Evolutionary conservation across 345 rosid genomes (phyloP).

Genomic region (Eucalyptus decipiens): DNA sequence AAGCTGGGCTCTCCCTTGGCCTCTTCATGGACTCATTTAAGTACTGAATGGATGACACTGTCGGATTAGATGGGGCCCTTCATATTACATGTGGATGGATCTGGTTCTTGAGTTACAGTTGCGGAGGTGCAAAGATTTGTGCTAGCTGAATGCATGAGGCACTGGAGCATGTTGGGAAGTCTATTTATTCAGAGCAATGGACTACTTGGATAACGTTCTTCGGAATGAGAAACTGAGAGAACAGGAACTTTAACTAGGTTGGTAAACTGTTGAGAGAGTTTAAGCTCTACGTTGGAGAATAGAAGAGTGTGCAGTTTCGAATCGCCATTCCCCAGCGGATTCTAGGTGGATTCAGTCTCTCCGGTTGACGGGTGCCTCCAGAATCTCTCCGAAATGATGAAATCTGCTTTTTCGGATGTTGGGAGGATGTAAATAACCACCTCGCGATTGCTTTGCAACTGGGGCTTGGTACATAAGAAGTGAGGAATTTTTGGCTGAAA

Average conservation of each 20-base stretch:
- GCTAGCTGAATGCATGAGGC: not conserved
- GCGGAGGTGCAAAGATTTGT: not conserved
- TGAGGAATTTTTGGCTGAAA: not conserved
- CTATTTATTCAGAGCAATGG: not conserved
- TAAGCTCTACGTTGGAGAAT: not conserved
- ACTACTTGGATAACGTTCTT: not conserved
- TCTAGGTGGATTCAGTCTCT: not conserved
- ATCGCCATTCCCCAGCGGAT: not conserved
- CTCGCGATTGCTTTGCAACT: not conserved
- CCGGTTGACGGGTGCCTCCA: not conserved
- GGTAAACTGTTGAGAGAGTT: not conserved
- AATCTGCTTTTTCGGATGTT: not conserved
- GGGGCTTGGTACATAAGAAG: not conserved
- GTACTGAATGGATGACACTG: conserved; percentile 20
- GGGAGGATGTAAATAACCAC: not conserved
- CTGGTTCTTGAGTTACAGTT: not conserved
- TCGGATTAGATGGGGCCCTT: not conserved
- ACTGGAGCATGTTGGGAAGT: not conserved
- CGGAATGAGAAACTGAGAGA: not conserved
- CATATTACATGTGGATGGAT: not conserved
- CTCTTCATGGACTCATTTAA: conserved; percentile 95
- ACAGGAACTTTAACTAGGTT: not conserved
- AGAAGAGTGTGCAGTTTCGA: not conserved
- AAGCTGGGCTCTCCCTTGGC: conserved; percentile 79
- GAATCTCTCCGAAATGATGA: not conserved